Evolutionary conservation across 1,284 basidiomycete genomes (phyloP).

Genomic region (Chondrostereum purpureum): DNA sequence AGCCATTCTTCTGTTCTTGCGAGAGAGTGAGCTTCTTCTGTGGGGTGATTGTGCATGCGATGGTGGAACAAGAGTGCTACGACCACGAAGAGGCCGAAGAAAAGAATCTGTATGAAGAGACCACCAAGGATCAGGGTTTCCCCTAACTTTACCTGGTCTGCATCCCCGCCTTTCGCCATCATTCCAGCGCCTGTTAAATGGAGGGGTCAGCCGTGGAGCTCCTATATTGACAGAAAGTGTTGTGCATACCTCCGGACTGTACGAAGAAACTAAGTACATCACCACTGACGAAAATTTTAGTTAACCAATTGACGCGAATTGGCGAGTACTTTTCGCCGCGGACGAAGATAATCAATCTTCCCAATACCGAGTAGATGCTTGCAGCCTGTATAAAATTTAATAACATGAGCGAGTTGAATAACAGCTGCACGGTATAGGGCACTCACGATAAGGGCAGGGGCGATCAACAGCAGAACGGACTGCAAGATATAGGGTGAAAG

Average conservation of each 20-base stretch:
- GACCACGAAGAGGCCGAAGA: conserved; percentile 3
- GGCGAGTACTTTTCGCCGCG: conserved; percentile 5
- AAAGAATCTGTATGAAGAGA: conserved; percentile 1
- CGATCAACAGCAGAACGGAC: not conserved
- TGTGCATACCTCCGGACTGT: not conserved
- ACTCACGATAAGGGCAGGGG: conserved; percentile 5
- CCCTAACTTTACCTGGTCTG: not conserved
- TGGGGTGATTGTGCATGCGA: not conserved
- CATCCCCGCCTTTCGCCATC: not conserved
- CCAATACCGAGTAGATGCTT: conserved; percentile 7
- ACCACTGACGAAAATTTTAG: conserved; percentile 5
- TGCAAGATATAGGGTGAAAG: conserved; percentile 4
- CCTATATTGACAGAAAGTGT: not conserved
- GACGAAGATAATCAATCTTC: conserved; percentile 3
- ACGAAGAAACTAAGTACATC: conserved; percentile 8
- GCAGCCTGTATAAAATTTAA: conserved; percentile 1
- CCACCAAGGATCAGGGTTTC: conserved; percentile 1
- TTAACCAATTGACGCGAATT: conserved; percentile 5
- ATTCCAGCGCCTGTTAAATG: not conserved
- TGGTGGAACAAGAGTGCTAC: conserved; percentile 1
- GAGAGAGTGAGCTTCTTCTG: not conserved
- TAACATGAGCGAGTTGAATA: not conserved
- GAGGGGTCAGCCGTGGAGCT: not conserved
- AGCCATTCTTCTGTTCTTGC: not conserved
- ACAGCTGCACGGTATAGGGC: not conserved